Conservation (phyloP, 1,284 basidiomycete species). For the Apiotrichum domesticum region DNA sequence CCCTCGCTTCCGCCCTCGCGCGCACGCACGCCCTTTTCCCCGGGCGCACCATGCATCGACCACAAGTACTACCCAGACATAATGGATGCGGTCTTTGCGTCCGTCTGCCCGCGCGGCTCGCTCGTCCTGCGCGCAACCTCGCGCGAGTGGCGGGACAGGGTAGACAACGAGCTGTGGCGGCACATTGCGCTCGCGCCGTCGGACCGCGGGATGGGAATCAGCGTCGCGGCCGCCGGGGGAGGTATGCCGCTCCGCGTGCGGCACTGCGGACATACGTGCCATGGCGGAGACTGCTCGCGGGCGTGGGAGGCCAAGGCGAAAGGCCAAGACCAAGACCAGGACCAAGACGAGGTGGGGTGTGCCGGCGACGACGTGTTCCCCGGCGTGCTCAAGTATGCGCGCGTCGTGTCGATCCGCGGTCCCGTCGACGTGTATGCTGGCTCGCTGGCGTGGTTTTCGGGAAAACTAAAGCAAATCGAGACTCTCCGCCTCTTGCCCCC, state of each 20-base stretch:
- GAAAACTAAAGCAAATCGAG: not conserved
- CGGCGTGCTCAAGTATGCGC: not conserved
- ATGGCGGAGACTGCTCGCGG: not conserved
- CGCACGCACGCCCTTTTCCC: not conserved
- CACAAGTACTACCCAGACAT: constrained; percentile 1
- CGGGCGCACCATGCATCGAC: not conserved
- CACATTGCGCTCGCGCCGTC: not conserved
- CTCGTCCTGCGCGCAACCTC: constrained; percentile 9
- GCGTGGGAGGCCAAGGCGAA: no score
- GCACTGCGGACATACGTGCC: not conserved
- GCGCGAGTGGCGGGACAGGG: constrained; percentile 3
- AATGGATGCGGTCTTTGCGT: not conserved
- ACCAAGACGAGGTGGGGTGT: not conserved
- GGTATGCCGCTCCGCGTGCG: constrained; percentile 1
- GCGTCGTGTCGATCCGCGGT: constrained; percentile 1
- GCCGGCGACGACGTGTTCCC: not conserved
- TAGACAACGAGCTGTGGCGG: constrained; percentile 1
- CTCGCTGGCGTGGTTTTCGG: not conserved
- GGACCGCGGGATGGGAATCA: not conserved
- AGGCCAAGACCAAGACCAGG: no score
- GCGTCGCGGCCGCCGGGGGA: not conserved
- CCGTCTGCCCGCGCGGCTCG: not conserved
- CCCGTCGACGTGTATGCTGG: not conserved
- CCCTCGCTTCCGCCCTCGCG: no score
- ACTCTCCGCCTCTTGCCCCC: constrained; percentile 5